phyloP scores from a whole-genome alignment of 2,329 filamentous ascomycete species.

The Cladosporium sp. region DNA sequence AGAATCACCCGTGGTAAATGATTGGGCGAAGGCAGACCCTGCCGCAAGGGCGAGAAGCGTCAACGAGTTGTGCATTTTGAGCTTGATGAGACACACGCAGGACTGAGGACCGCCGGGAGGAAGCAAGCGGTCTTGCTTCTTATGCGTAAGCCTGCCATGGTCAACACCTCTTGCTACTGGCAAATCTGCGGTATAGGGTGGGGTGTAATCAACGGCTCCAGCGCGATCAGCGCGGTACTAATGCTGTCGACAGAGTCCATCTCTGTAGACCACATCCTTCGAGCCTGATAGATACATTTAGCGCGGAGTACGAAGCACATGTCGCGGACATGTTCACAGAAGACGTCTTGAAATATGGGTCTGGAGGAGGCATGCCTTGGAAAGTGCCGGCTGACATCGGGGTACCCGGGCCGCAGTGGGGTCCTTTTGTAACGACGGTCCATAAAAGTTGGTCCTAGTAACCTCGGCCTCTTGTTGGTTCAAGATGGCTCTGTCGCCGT shows the following conservation, averaged over 20 bases:
- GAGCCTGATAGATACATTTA: no score
- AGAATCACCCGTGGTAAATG: background rate
- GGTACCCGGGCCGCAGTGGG: no score
- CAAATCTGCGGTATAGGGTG: background rate
- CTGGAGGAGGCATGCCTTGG: no score
- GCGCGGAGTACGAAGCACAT: no score
- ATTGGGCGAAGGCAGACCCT: background rate
- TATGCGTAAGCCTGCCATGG: background rate
- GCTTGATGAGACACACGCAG: background rate
- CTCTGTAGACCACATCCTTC: background rate
- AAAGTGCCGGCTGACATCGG: no score
- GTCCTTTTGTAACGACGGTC: no score
- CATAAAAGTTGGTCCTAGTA: no score
- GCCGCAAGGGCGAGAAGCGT: background rate
- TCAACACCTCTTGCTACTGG: background rate
- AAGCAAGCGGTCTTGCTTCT: background rate
- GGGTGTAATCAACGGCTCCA: background rate
- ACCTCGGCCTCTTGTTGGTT: no score
- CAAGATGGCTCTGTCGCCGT: no score
- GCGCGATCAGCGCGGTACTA: background rate
- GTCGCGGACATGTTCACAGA: no score
- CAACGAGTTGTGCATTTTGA: background rate
- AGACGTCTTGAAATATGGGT: no score
- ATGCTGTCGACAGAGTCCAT: background rate
- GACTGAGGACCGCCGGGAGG: background rate